Base-by-base conservation (phyloP, 345 rosid species). In the Syzygium oleosum region DNA sequence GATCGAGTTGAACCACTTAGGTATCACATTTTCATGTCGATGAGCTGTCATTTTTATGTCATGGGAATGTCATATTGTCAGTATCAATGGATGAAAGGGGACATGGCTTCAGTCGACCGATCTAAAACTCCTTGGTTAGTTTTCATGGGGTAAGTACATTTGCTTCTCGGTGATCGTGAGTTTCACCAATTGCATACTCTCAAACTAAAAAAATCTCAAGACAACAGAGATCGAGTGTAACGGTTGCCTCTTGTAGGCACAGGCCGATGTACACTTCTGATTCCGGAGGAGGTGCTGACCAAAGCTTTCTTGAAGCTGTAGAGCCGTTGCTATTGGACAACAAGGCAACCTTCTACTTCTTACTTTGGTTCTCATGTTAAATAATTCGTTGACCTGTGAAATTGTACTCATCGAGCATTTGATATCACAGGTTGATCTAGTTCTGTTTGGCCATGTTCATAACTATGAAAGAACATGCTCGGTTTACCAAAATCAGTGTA, bases 381-480 rank as follows among this genome's bases (percentile, higher is more conserved):
- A 25, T 86, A 84, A 16, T 65, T 38, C 16, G 9, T 56, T 85
- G n/a, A 58, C 88, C 63, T 46, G 21, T 61, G 29, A 52, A 54
- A 88, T 85, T 52, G 13, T 85, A n/a, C 58, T 9, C n/a, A 52
- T 21, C 12, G 14, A 29, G 84, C 12, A 43, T 21, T 25, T 34
- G 25, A n/a, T 0, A 14, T 9, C 34, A 17, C 53, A 94, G 97
- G 98, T 93, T 22, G 98, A 94, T 88, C 80, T 94, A 49, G 96
- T 23, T 38, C 93, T 95, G 16, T 88, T 91, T n/a, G 96, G 98
- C 19, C 96, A 95, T 80, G 95, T 95, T 52, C 98, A 95, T 88
- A 95, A 94, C 84, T 94, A 95, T 31, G 98, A 93, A 88, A 91
- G 98, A 88, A 95, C 93, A 19, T 95, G 96, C 86, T 93, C 96